phyloP scores from a whole-genome alignment of 2,329 filamentous ascomycete genomes.

The Hypoxylon sp. region DNA sequence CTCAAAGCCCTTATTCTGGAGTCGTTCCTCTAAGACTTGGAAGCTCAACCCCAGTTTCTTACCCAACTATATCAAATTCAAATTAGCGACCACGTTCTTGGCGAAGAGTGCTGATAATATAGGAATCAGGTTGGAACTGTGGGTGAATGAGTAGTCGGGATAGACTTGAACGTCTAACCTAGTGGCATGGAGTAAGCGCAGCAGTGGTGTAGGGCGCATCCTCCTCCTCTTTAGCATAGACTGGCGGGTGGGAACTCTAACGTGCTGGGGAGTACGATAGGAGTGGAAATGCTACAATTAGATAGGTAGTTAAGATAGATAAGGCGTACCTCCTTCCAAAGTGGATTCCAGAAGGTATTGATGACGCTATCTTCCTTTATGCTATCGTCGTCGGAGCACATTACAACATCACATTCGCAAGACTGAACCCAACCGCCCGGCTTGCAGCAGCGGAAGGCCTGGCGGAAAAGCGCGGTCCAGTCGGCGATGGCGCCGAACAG shows the following conservation, averaged over 20 bases:
- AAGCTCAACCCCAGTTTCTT: constrained; percentile 60
- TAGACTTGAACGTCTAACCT: no score
- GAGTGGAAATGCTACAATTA: not conserved
- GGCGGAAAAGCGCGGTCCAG: constrained; percentile 63
- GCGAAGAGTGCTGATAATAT: not conserved
- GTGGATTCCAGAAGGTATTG: constrained; percentile 47
- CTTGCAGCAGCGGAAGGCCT: constrained; percentile 61
- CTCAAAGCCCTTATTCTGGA: constrained; percentile 66
- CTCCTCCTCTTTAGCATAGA: no score
- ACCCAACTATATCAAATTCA: constrained; percentile 5
- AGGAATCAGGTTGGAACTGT: not conserved
- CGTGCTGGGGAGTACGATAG: no score
- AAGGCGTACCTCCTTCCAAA: constrained; percentile 52
- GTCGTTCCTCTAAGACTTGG: constrained; percentile 66
- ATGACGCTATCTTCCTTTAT: constrained; percentile 36
- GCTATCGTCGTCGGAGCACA: constrained; percentile 46
- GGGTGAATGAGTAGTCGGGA: not conserved
- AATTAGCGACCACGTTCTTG: not conserved
- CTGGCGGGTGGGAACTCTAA: no score
- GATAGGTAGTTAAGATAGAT: not conserved
- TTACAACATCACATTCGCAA: constrained; percentile 41
- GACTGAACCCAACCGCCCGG: constrained; percentile 61
- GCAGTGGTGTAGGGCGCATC: no score
- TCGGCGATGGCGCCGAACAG: constrained; percentile 62
- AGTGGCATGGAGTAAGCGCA: no score